A percentile compares a stretch with the other conserved stretches of the same genome.
Evolutionary conservation across 2,329 filamentous ascomycete genomes (phyloP).

Genomic region (Penicillium sp.): DNA sequence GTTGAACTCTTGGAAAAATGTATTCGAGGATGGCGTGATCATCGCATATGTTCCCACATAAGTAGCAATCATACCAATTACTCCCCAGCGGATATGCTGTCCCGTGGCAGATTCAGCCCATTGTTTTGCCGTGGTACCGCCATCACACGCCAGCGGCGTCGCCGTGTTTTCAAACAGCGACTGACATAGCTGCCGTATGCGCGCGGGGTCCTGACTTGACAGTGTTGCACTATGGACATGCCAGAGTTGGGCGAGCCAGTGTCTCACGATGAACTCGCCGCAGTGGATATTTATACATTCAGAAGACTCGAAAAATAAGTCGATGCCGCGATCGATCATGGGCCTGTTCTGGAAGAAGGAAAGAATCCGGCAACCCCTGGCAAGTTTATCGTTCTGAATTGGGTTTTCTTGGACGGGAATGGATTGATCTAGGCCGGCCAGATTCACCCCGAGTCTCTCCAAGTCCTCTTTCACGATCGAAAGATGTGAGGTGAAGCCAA

Average conservation of each 20-base stretch:
- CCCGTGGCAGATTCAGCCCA: background rate
- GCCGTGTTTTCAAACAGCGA: background rate
- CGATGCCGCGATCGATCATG: background rate
- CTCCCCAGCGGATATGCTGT: background rate
- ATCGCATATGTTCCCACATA: background rate
- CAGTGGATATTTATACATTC: background rate
- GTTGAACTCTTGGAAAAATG: background rate
- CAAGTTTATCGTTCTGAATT: background rate
- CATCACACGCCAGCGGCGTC: background rate
- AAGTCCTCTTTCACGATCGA: background rate
- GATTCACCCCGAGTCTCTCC: background rate
- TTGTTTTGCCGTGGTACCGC: background rate
- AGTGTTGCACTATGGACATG: background rate
- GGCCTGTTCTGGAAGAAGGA: background rate
- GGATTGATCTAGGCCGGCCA: background rate
- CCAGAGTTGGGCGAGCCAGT: background rate
- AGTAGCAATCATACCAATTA: background rate
- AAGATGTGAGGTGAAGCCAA: background rate
- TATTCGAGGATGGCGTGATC: background rate
- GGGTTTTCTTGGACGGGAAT: background rate
- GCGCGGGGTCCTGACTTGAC: background rate
- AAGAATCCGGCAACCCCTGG: background rate
- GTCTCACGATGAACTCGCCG: background rate
- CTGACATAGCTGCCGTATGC: background rate
- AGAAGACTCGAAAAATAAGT: background rate